phyloP scores from a whole-genome alignment of 805 yeast genomes.

The Starmerella apis region DNA sequence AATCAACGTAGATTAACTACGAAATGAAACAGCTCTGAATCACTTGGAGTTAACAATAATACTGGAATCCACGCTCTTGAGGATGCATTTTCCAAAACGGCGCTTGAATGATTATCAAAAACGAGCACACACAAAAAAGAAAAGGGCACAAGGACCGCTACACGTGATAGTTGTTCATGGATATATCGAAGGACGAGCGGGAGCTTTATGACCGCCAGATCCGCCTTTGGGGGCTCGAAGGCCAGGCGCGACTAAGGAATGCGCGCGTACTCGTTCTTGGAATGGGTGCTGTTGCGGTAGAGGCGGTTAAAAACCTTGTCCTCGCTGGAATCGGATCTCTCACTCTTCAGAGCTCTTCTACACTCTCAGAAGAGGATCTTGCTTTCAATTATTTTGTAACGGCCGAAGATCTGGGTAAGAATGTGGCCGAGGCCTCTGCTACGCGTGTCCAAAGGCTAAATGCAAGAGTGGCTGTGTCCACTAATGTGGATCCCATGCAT shows the following conservation, averaged over 20 bases:
- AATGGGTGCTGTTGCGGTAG: constrained; percentile 67
- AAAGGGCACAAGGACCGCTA: too few relatives aligned
- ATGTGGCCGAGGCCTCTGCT: constrained; percentile 38
- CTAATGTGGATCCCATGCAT: constrained; percentile 34
- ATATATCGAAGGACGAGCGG: constrained; percentile 22
- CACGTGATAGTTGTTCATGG: constrained; percentile 11
- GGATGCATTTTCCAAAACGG: too few relatives aligned
- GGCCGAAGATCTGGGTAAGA: constrained; percentile 36
- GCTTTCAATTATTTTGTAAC: constrained; percentile 54
- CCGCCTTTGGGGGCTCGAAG: constrained; percentile 90
- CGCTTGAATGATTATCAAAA: too few relatives aligned
- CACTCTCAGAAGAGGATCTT: constrained; percentile 39
- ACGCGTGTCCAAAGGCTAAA: constrained; percentile 61
- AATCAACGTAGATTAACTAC: too few relatives aligned
- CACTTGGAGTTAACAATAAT: too few relatives aligned
- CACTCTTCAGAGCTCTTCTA: constrained; percentile 44
- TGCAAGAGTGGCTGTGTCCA: constrained; percentile 54
- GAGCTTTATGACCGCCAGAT: constrained; percentile 82
- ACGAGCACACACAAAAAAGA: too few relatives aligned
- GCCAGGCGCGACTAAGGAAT: constrained; percentile 65
- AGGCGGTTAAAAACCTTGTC: constrained; percentile 64
- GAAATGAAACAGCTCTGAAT: too few relatives aligned
- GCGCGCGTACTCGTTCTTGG: constrained; percentile 63
- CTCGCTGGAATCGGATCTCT: constrained; percentile 62
- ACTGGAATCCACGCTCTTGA: too few relatives aligned